Conservation (phyloP, 805 yeast species). For the Schwanniomyces sp. region DNA sequence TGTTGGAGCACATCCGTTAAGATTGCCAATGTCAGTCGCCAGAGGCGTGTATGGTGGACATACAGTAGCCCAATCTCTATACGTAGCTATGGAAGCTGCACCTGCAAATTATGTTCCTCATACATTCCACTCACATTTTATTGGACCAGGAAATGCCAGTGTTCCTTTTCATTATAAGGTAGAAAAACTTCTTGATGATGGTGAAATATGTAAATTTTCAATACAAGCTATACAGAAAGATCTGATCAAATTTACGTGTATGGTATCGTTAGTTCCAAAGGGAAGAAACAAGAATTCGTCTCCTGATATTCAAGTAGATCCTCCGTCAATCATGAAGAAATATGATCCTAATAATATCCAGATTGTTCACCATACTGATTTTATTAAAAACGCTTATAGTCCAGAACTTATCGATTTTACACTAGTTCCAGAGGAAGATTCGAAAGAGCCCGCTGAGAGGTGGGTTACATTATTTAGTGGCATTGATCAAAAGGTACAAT, state of each 20-base stretch:
- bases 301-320: slow-evolving; percentile 11
- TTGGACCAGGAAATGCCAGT: slow-evolving; percentile 51
- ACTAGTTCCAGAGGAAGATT: slow-evolving; percentile 35
- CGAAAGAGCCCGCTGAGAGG: slow-evolving; percentile 30
- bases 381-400: slow-evolving; percentile 35
- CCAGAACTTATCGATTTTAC: slow-evolving; percentile 34
- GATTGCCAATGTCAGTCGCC: slow-evolving; percentile 44
- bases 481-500: slow-evolving; percentile 18
- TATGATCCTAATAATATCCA: slow-evolving; percentile 23
- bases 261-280: slow-evolving; percentile 40
- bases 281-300: slow-evolving; percentile 8
- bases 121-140: slow-evolving; percentile 62
- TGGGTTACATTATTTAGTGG: slow-evolving; percentile 44
- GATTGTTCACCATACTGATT: slow-evolving; percentile 35
- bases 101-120: slow-evolving; percentile 45
- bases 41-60: slow-evolving; percentile 75
- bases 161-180: slow-evolving; percentile 56
- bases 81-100: slow-evolving; percentile 56
- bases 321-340: slow-evolving; percentile 16
- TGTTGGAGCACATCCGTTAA: slow-evolving; percentile 34
- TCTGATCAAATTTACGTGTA: slow-evolving; percentile 49
- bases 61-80: slow-evolving; percentile 61
- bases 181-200: slow-evolving; percentile 50
- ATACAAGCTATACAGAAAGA: slow-evolving; percentile 58
- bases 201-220: slow-evolving; percentile 50